Evolutionary conservation across 1,139 yeast species (phyloP), one percentile per base, ranked within the genome.

Genomic region (Kurtzmaniella quercitrusa): DNA sequence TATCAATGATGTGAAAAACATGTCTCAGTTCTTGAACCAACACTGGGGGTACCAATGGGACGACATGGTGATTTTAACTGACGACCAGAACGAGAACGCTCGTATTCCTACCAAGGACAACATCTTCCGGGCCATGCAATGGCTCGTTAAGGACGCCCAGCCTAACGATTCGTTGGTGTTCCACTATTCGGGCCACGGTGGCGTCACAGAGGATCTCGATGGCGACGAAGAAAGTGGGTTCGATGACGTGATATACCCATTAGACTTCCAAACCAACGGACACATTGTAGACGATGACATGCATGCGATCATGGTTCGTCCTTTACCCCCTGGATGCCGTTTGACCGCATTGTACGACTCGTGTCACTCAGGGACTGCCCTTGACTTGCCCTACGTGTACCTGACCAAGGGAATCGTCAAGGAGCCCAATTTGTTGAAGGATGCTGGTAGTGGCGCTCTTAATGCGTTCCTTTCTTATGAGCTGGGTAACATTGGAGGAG

Each of bases 141-240:
- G 98, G 98, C 75, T 91, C 23, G 95, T 87, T 19, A 70, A 70
- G 38, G 91, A 77, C 51, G 97, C 96, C 1, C 71, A 73, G 49
- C 89, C 96, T n/a, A 88, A 90, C 56, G 95, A 93, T 68, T 79
- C 88, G 21, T 66, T 83, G 48, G 84, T 90, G 52, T 82, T 90
- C 74, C 96, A 90, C 62, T 90, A 85, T 62, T 86, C 96, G 1
- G 96, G 98, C 8, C 98, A 91, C 60, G 98, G 98, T 29, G 96
- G 97, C 8, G 84, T 82, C 54, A 81, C 87, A 9, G 68, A 73
- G 46, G 97, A 91, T 62, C 60, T 69, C 42, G 87, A 87, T 57
- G 96, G 96, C 18, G 98, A 91, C 59, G 98, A 91, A 62, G 94
- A 82, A 21, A 90, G 84, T 58, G 97, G 97, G 0, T 77, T 65